Evolutionary conservation across 78 protist genomes (phyloP), one percentile per base, ranked within the genome.

Genomic region (Dictyostelium intermedium): DNA sequence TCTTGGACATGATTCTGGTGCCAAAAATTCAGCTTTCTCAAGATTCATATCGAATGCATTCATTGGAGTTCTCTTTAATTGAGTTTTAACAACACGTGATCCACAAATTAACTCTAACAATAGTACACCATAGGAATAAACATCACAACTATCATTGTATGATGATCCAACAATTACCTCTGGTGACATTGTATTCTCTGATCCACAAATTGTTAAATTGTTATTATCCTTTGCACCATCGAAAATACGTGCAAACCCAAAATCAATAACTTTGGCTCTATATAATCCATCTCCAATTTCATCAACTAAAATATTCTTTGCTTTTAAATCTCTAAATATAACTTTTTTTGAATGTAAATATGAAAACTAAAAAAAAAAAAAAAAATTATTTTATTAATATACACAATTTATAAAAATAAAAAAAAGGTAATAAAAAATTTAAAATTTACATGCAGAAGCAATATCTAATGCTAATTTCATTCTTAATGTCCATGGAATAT

Each of bases 121-220:
- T 23, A 89, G 50, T 14, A 89, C 84, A 89, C 94, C 94, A 89
- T 63, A 89, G 0, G 87, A 80, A 73, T 80, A 89, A 50, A 89
- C 72, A 80, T 89, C 94, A 89, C 94, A 89, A 70, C 86, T 89
- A 20, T 74, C 83, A 89, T 89, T 78, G 70, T 89, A 89, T 25
- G 43, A 80, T 37, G 53, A 35, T 32, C 87, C 94, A 63, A 89
- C 70, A n/a, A 89, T 69, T 37, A 89, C 94, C 37, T 89, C 94
- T 16, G 94, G 94, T n/a, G 94, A 84, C 94, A 89, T 89, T 45
- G 94, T 80, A 27, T 78, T 89, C 39, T 89, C 94, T 23, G 83
- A 45, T 39, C 94, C 94, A 89, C 94, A 89, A 35, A 89, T 78
- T 1, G 94, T 89, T 2, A 87, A 70, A 34, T 25, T 32, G 6